Evolutionary conservation across 192 early-diverging fungal genomes (phyloP), one percentile per base, ranked within the genome.

Genomic region (Kickxella alabastrina): DNA sequence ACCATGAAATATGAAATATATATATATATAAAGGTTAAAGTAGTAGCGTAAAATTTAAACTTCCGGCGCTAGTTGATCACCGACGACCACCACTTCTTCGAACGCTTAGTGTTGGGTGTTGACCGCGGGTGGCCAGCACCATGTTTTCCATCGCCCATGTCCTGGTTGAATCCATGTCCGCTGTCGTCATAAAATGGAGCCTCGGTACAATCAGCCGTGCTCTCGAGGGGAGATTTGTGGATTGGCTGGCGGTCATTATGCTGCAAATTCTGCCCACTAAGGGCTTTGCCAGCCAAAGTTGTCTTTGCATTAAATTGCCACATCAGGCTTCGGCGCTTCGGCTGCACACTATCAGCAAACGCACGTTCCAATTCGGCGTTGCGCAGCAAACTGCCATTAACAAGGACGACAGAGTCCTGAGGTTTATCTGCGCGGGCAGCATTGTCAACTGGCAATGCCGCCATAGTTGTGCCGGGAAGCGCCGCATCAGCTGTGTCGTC

Each of bases 21-120:
- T n/a, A n/a, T n/a, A n/a, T n/a, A n/a, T n/a, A n/a, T n/a, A n/a
- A n/a, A n/a, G n/a, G n/a, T n/a, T n/a, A n/a, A n/a, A n/a, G n/a
- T n/a, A n/a, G n/a, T n/a, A n/a, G n/a, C n/a, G n/a, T n/a, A n/a
- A n/a, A n/a, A n/a, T n/a, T n/a, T n/a, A n/a, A n/a, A n/a, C n/a
- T n/a, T n/a, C n/a, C n/a, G n/a, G n/a, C n/a, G n/a, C n/a, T n/a
- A n/a, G n/a, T n/a, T n/a, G n/a, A n/a, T n/a, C n/a, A n/a, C 54
- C 9, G 55, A 40, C 12, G 62, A 62, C 69, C 69, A 73, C 69
- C 69, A 73, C 34, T 60, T 73, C 26, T 52, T 60, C 2, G 62
- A 26, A 10, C 49, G 49, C 25, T 51, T 54, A 19, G 25, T 14
- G 17, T n/a, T n/a, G n/a, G 19, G 13, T 15, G 37, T 21, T 6